phyloP scores from a whole-genome alignment of 306 rosid species.

The Nissolia schottii region DNA sequence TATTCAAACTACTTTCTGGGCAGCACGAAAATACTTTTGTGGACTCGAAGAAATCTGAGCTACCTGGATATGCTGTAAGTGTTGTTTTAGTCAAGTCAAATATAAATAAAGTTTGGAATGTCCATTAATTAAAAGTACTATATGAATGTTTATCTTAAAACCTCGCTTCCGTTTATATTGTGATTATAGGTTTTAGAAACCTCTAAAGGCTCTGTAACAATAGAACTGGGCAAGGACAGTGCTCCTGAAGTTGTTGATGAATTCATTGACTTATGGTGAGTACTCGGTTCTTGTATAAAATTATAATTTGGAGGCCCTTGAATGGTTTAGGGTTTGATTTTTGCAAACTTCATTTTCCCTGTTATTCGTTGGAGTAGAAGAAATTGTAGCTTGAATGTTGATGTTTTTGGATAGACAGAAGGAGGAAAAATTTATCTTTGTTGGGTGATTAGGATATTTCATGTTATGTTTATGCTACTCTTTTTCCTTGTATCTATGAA shows the following conservation, averaged over 20 bases:
- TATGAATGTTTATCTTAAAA: slow-evolving; percentile 2
- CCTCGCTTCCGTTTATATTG: background rate
- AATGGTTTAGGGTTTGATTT: slow-evolving; percentile 1
- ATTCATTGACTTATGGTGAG: slow-evolving; percentile 96
- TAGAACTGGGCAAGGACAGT: slow-evolving; percentile 76
- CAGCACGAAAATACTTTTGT: slow-evolving; percentile 39
- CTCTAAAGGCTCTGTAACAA: slow-evolving; percentile 70
- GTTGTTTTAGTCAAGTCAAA: slow-evolving; percentile 11
- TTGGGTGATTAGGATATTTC: background rate
- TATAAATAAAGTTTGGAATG: background rate
- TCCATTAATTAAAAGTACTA: background rate
- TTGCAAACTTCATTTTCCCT: background rate
- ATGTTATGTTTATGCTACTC: background rate
- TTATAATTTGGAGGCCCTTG: slow-evolving; percentile 1
- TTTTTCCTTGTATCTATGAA: background rate
- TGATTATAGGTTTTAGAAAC: slow-evolving; percentile 65
- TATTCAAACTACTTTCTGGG: slow-evolving; percentile 11
- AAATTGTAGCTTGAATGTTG: slow-evolving; percentile 4
- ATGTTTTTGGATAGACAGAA: background rate
- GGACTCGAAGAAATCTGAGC: slow-evolving; percentile 56
- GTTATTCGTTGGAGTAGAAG: background rate
- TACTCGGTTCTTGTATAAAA: slow-evolving; percentile 7
- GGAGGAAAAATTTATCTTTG: background rate
- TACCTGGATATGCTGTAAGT: slow-evolving; percentile 73
- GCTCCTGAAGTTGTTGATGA: slow-evolving; percentile 97